Evolutionary conservation across 2,329 filamentous ascomycete genomes (phyloP).

Genomic region (Penicillium hesseltinei): DNA sequence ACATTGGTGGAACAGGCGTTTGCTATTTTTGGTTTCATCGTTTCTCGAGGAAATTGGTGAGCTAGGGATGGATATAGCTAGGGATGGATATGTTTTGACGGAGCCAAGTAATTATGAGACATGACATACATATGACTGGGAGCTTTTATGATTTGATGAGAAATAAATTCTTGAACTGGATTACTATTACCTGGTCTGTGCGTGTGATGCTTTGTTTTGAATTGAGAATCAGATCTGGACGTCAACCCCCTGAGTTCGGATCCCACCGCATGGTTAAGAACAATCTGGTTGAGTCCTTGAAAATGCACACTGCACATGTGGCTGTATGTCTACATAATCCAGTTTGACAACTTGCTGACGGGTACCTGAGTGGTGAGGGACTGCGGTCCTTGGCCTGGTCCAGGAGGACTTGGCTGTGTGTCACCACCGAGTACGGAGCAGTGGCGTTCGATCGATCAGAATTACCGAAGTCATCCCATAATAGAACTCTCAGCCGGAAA

Average conservation of each 20-base stretch:
- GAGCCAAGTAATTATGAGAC: constrained; percentile 5
- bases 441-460: constrained; percentile 12
- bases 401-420: neutral
- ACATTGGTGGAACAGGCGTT: constrained; percentile 1
- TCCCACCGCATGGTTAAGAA: neutral
- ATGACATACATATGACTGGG: neutral
- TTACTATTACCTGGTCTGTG: neutral
- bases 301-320: neutral
- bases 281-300: neutral
- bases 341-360: neutral
- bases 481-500: neutral
- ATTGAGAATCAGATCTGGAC: neutral
- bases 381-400: neutral
- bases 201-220: neutral
- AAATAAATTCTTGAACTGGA: neutral
- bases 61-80: neutral
- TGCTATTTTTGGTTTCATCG: neutral
- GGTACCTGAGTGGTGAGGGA: neutral
- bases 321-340: neutral
- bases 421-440: neutral
- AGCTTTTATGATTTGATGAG: constrained; percentile 2
- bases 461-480: neutral
- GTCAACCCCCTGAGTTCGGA: neutral
- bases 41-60: neutral
- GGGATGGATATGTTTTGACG: neutral